A percentile compares a stretch with the other conserved stretches of the same genome.
Conservation (phyloP, 1,139 yeast species). For the Suhomyces taliae region DNA sequence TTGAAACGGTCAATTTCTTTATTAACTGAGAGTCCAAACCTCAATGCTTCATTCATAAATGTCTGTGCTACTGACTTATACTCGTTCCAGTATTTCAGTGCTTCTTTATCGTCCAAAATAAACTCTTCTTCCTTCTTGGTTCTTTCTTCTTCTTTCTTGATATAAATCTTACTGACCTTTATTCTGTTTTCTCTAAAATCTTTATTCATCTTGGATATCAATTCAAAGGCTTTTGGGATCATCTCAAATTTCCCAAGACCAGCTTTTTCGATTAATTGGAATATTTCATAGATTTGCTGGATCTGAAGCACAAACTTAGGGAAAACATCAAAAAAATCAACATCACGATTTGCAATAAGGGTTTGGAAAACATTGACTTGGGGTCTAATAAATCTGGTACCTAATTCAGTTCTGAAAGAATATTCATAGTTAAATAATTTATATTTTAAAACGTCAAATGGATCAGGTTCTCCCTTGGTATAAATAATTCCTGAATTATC, state of each 20-base stretch:
- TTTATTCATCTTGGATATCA: not conserved
- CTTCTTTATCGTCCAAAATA: constrained; percentile 2
- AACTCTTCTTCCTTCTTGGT: constrained; percentile 11
- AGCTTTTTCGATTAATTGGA: constrained; percentile 5
- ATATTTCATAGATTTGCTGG: constrained; percentile 4
- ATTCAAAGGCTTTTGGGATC: not conserved
- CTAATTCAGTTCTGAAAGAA: not conserved
- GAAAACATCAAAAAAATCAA: no score
- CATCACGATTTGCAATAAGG: no score
- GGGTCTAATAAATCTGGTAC: not conserved
- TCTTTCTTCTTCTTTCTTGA: constrained; percentile 4
- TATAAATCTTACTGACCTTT: not conserved
- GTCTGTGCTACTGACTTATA: constrained; percentile 2
- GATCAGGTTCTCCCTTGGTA: no score
- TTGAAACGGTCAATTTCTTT: no score
- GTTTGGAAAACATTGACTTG: no score
- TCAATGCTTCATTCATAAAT: not conserved
- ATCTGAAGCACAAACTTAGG: not conserved
- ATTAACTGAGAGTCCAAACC: no score
- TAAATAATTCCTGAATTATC: no score
- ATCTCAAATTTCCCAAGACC: not conserved
- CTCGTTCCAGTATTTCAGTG: constrained; percentile 7
- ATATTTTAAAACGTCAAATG: not conserved
- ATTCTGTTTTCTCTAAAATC: constrained; percentile 1
- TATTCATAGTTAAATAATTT: not conserved